Base-by-base conservation (phyloP, 2,329 filamentous ascomycete genomes). In the Leptographium wingfieldii region DNA sequence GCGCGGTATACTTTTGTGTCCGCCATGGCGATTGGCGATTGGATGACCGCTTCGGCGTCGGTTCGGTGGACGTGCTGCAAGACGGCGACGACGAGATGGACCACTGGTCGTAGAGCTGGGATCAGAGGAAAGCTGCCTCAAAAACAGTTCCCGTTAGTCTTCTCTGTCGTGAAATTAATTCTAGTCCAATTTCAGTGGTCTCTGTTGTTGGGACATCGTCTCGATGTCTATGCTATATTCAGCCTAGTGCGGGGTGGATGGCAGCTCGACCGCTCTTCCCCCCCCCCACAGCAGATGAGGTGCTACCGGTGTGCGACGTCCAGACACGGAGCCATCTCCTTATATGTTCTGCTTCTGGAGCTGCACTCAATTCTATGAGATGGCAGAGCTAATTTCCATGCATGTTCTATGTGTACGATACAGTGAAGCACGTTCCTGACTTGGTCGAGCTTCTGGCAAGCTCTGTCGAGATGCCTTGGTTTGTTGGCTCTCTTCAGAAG, bases 1-100 rank as follows among this genome's bases (percentile, higher is more conserved):
- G 94, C 90, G 68, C 91, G 87, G 78, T 95, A 92, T 69, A 97
- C 81, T 60, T 77, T 79, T 58, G 68, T 74, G 66, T 78, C 77
- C 38, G 61, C 62, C 63, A 66, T 66, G 14, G 53, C 22, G 40
- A 49, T 46, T 9, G 33, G 33, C 33, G 9, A 10, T 35, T 2
- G 9, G 33, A 9, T 35, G 6, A 35, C 6, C 33, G 33, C 6
- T 35, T 35, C 33, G 33, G 33, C 9, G 6, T 35, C 33, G 9
- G 33, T 35, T 35, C 33, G 5, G 29, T 35, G 33, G 33, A 35
- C 33, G 33, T 35, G 33, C 33, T 35, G 33, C 33, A 35, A 35
- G 33, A 35, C 29, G 29, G 29, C 29, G 29, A 31, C 29, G 29
- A 7, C 29, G 29, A 31, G 29, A 31, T 31, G 33, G 33, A 35